A percentile compares a stretch with the other conserved stretches of the same genome.
phyloP scores from a whole-genome alignment of 257 asterid species.

The Mentha longifolia region DNA sequence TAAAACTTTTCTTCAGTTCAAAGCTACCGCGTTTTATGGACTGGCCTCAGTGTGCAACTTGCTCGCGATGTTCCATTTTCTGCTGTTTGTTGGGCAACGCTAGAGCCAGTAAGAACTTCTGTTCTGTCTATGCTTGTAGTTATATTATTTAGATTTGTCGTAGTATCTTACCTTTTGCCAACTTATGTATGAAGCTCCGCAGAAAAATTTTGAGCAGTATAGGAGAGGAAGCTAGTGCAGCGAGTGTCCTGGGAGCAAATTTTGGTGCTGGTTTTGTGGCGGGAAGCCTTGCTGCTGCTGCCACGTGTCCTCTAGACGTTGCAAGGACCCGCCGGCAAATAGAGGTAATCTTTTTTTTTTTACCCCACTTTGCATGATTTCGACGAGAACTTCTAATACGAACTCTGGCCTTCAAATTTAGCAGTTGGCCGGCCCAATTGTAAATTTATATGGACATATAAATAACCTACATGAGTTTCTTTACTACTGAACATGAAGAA shows the following conservation, averaged over 20 bases:
- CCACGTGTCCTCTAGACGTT: slow-evolving; percentile 84
- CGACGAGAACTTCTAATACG: not conserved
- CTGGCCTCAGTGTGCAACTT: slow-evolving; percentile 93
- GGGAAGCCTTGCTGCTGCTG: slow-evolving; percentile 84
- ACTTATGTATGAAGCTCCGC: slow-evolving; percentile 54
- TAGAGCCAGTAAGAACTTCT: slow-evolving; percentile 72
- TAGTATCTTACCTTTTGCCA: slow-evolving; percentile 24
- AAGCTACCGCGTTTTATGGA: slow-evolving; percentile 73
- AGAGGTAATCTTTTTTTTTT: slow-evolving; percentile 54
- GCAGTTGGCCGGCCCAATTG: not conserved
- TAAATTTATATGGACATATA: not conserved
- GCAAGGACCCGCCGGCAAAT: slow-evolving; percentile 85
- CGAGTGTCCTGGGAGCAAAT: slow-evolving; percentile 69
- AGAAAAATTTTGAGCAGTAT: slow-evolving; percentile 60
- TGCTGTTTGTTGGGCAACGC: slow-evolving; percentile 90
- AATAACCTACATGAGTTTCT: too few species aligned
- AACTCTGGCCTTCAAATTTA: not conserved
- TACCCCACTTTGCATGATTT: not conserved
- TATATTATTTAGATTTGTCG: not conserved
- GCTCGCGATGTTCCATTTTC: slow-evolving; percentile 96
- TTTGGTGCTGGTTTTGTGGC: slow-evolving; percentile 78
- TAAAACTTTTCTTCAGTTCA: slow-evolving; percentile 45
- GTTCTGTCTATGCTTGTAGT: slow-evolving; percentile 2
- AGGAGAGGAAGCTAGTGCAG: slow-evolving; percentile 54
- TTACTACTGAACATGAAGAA: too few species aligned